phyloP scores from a whole-genome alignment of 495 filamentous ascomycete genomes.

The Penicillium angulare region DNA sequence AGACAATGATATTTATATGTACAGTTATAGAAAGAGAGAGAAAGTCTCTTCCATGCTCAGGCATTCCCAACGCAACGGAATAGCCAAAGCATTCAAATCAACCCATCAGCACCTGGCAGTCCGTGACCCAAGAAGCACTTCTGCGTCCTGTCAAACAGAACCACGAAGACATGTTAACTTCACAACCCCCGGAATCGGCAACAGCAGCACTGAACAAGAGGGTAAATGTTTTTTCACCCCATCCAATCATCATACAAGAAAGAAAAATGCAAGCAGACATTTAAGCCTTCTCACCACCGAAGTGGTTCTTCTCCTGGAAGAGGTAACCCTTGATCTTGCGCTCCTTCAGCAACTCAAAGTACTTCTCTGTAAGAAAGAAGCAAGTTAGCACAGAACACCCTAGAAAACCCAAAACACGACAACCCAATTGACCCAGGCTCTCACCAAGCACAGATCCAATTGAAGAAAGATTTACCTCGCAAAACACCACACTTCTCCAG shows the following conservation, averaged over 20 bases:
- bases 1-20: constrained; percentile 29
- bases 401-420: too few relatives aligned
- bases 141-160: neutral
- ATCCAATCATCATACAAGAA: neutral
- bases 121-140: neutral
- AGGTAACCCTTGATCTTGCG: constrained; percentile 84
- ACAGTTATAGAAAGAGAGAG: constrained; percentile 24
- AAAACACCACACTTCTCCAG: constrained; percentile 91
- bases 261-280: neutral
- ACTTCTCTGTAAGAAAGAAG: constrained; percentile 64
- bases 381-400: too few relatives aligned
- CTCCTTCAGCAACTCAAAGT: constrained; percentile 84
- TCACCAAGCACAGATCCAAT: too few relatives aligned
- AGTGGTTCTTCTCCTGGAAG: constrained; percentile 89
- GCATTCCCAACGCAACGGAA: neutral
- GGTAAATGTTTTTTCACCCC: neutral
- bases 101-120: neutral
- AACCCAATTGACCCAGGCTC: too few relatives aligned
- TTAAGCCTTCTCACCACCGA: constrained; percentile 25
- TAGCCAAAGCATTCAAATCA: neutral
- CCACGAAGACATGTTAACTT: neutral
- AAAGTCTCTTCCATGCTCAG: constrained; percentile 2
- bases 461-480: constrained; percentile 61
- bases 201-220: neutral
- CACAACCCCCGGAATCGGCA: neutral